Evolutionary conservation across 495 filamentous ascomycete species (phyloP).

Genomic region (Hypomontagnella monticulosa): DNA sequence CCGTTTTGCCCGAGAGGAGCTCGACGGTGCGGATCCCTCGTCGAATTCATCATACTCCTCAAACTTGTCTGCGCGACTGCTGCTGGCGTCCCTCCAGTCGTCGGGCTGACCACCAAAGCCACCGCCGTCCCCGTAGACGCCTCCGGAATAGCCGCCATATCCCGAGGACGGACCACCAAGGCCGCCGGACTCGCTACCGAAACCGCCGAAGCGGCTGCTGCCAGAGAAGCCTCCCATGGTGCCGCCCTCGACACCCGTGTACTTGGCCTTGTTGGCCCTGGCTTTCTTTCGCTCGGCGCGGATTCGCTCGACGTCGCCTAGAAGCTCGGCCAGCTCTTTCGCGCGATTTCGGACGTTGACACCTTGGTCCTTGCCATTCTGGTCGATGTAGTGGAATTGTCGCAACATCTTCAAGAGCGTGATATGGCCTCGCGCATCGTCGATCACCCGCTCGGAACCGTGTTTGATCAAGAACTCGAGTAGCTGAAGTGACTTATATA

Average conservation of each 20-base stretch:
- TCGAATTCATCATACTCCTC: conserved; percentile 98
- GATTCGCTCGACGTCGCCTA: conserved; percentile 93
- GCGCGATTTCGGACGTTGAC: conserved; percentile 97
- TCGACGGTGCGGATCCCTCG: conserved; percentile 68
- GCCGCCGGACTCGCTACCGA: conserved; percentile 73
- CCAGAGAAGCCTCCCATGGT: conserved; percentile 64
- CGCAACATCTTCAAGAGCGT: conserved; percentile 97
- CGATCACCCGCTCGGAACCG: conserved; percentile 95
- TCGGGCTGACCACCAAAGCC: conserved; percentile 77
- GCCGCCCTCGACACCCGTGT: conserved; percentile 91
- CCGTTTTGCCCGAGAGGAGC: conserved; percentile 57
- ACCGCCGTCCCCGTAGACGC: conserved; percentile 93
- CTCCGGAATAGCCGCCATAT: conserved; percentile 85
- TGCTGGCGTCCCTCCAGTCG: conserved; percentile 68
- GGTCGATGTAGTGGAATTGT: conserved; percentile 97
- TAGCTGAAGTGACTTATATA: conserved; percentile 96
- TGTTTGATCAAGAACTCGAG: conserved; percentile 99
- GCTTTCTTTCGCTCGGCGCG: conserved; percentile 95
- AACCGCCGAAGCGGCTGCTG: conserved; percentile 81
- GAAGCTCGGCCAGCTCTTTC: conserved; percentile 92
- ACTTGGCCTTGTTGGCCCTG: conserved; percentile 87
- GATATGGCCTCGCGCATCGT: conserved; percentile 94
- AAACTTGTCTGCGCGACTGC: conserved; percentile 73
- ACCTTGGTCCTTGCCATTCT: conserved; percentile 97
- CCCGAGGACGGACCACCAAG: conserved; percentile 70